Evolutionary conservation across 345 rosid genomes (phyloP).

Genomic region (Citrus cavaleriei): DNA sequence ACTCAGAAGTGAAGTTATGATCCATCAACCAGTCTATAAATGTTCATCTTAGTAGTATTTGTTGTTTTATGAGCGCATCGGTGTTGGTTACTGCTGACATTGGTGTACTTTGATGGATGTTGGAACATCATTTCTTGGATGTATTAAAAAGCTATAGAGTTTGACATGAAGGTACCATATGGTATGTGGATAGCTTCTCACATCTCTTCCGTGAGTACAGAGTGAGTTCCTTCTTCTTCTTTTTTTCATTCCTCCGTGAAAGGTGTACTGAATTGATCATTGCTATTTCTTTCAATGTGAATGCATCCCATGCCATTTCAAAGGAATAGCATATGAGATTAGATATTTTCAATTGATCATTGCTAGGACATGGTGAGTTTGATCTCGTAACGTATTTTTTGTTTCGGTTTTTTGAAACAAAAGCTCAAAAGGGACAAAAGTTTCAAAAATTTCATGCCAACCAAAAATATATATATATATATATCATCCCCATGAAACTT

Average conservation of each 20-base stretch:
- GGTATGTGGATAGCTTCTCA: too few relatives aligned
- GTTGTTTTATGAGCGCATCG: neutral
- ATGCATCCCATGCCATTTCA: neutral
- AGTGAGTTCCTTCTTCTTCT: too few relatives aligned
- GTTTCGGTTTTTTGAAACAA: neutral
- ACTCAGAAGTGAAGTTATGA: neutral
- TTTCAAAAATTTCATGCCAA: neutral
- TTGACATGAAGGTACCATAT: neutral
- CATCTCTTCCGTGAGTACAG: too few relatives aligned
- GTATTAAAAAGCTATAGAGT: neutral
- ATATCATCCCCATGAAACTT: neutral
- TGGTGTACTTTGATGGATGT: neutral
- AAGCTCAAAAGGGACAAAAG: neutral
- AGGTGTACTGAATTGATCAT: neutral
- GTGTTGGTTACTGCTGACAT: too few relatives aligned
- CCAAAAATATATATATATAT: too few relatives aligned
- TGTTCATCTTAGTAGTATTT: constrained; percentile 6
- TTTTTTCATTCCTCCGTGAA: too few relatives aligned
- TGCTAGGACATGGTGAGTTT: neutral
- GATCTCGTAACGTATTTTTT: neutral
- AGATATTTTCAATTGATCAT: neutral
- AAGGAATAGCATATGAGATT: neutral
- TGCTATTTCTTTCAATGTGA: neutral
- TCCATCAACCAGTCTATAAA: constrained; percentile 11
- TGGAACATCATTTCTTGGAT: neutral